Base-by-base conservation (phyloP, 2,329 filamentous ascomycete genomes). In the Apiospora malaysiana region DNA sequence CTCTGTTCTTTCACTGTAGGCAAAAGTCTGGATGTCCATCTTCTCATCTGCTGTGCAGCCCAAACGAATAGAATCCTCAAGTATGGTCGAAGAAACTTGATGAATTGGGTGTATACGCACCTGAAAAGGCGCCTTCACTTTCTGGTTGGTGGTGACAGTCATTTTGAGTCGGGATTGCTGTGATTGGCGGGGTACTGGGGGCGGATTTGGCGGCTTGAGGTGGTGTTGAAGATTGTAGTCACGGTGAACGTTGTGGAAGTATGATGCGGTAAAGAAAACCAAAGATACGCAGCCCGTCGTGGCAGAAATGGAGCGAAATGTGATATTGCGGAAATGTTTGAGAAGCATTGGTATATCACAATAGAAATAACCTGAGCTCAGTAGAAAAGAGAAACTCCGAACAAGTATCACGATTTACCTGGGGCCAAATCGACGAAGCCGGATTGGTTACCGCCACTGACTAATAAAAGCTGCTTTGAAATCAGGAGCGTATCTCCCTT, bases 401-500 rank as follows among this genome's bases (percentile, higher is more conserved):
- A 71, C 71, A 40, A 63, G 56, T 40, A 63, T 63, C 56, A 63
- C 56, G 56, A 63, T 63, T 59, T 40, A 63, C 56, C 56, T 63
- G 56, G 56, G 56, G 56, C 56, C 56, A 63, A 63, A 40, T 63
- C 27, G 56, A 63, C 56, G 56, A 63, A 40, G 56, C 56, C 56
- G 32, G 56, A 63, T 63, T 63, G 56, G 56, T 21, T 63, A 8
- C 32, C 56, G 32, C 56, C n/a, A 63, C 56, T 63, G 56, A 63
- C 56, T 63, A 63, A 40, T 73, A 74, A 73, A 73, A 73, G 72
- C 72, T 82, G 80, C 80, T 82, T 81, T 81, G 80, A 82, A 82
- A 82, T 81, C 80, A 63, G 56, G 27, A 63, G 51, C 56, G 56
- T 63, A 63, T 40, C 32, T n/a, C 56, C n/a, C 32, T 18, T 32